Base-by-base conservation (phyloP, 1,284 basidiomycete species). In the Bondarzewia mesenterica region DNA sequence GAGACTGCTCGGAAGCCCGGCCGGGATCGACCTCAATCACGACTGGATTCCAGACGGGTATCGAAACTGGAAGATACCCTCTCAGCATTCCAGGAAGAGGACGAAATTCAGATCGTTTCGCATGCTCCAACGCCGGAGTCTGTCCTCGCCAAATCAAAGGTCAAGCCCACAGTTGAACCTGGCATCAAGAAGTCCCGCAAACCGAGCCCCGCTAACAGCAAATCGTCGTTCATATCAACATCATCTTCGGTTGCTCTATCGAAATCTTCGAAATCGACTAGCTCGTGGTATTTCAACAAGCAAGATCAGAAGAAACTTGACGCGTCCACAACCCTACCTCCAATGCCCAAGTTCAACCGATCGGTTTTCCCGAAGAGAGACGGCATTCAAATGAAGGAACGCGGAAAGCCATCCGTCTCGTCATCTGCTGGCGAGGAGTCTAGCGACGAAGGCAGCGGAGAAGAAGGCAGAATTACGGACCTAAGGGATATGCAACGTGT, bases 401-500 rank as follows among this genome's bases (percentile, higher is more conserved):
- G 10, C 12, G 23, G 45, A 36, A 37, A 15, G 44, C 52, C 10
- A 52, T 41, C 8, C 56, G 59, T 15, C 4, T 62, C 67, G 2
- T 18, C 38, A 42, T 73, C 73, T 1, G 67, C 69, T 16, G 68
- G 68, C 25, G 80, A 80, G 2, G 79, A 80, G 25, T 81, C 80
- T 12, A 70, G 70, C 10, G 75, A 74, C 7, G 70, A 71, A 2
- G 77, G 74, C n/a, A 68, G 68, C 12, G 78, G 77, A 2, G 78
- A 79, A 32, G 82, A 80, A 10, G 74, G 60, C 47, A 82, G 79
- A 7, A 63, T 92, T 49, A 78, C 73, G 0, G 71, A 75, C 1
- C 73, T 94, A 43, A 74, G 75, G 2, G 77, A 79, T 52, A 63
- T 84, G 49, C 82, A 86, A 54, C 78, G 78, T 50, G 74, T 78